Evolutionary conservation across 1,284 basidiomycete genomes (phyloP).

Genomic region (Leccinum holopus): DNA sequence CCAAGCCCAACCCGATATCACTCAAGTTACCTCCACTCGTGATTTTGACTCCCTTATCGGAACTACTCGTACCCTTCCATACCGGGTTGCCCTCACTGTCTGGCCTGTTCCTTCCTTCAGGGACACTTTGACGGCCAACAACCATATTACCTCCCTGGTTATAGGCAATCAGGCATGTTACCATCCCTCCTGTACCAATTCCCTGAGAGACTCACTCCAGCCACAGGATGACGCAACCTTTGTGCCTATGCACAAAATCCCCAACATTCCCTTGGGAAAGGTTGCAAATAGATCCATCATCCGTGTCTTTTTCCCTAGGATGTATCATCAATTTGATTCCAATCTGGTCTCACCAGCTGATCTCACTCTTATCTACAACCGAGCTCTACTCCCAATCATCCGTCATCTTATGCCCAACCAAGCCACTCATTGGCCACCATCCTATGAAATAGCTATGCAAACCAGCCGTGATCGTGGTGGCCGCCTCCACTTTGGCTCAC

Average conservation of each 20-base stretch:
- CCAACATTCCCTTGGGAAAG: conserved; percentile 13
- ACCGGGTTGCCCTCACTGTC: conserved; percentile 1
- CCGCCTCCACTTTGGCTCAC: not conserved
- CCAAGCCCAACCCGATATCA: not conserved
- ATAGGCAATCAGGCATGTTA: not conserved
- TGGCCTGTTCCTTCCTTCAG: conserved; percentile 14
- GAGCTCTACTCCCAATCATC: not conserved
- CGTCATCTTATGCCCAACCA: conserved; percentile 4
- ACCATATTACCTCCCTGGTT: conserved; percentile 6
- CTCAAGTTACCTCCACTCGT: not conserved
- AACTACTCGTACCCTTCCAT: conserved; percentile 4
- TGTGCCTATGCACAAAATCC: conserved; percentile 15
- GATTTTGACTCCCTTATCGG: conserved; percentile 17
- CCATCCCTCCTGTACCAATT: not conserved
- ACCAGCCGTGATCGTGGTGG: not conserved
- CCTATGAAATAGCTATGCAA: not conserved
- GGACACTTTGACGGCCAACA: not conserved
- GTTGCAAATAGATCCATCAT: conserved; percentile 5
- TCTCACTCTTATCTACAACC: conserved; percentile 5
- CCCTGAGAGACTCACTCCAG: not conserved
- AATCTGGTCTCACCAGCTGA: not conserved
- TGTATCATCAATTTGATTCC: conserved; percentile 6
- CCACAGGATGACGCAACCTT: not conserved
- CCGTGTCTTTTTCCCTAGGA: conserved; percentile 13
- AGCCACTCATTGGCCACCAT: conserved; percentile 12